phyloP scores from a whole-genome alignment of 805 yeast species.

The Metschnikowia reukaufii region DNA sequence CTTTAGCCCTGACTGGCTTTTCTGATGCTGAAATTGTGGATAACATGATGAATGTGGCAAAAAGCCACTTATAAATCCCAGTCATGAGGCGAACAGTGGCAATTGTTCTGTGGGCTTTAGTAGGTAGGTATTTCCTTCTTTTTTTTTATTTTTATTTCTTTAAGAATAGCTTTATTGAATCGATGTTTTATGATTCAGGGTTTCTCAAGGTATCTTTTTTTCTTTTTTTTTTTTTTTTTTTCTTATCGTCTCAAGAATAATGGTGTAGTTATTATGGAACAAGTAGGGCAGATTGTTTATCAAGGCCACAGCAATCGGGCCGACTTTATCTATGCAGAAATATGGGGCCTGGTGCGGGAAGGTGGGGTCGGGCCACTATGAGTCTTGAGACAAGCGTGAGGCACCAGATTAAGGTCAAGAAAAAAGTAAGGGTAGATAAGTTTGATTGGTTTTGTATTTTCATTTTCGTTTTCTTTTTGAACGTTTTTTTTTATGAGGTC shows the following conservation, averaged over 20 bases:
- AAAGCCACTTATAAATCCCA: not conserved
- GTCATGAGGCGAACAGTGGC: slow-evolving; percentile 4
- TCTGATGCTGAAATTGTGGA: not conserved
- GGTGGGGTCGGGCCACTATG: slow-evolving; percentile 1
- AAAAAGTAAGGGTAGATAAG: too few relatives aligned
- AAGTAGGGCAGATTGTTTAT: not conserved
- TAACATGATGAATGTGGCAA: not conserved
- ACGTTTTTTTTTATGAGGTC: too few relatives aligned
- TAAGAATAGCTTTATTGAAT: too few relatives aligned
- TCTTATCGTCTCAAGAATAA: not conserved
- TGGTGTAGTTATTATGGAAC: too few relatives aligned
- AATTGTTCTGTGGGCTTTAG: not conserved
- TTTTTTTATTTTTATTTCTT: not conserved
- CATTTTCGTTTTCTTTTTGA: too few relatives aligned
- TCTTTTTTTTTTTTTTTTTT: not conserved
- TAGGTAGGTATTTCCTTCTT: too few relatives aligned
- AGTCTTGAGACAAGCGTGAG: not conserved
- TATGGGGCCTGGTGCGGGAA: slow-evolving; percentile 5
- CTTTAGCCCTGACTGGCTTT: slow-evolving; percentile 23
- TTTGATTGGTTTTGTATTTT: too few relatives aligned
- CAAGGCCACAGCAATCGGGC: slow-evolving; percentile 1
- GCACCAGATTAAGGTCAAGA: too few relatives aligned
- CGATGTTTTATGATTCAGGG: too few relatives aligned
- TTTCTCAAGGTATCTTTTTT: too few relatives aligned
- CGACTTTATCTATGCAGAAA: slow-evolving; percentile 1